Evolutionary conservation across 2,329 filamentous ascomycete species (phyloP).

Genomic region (Beauveria sp.): DNA sequence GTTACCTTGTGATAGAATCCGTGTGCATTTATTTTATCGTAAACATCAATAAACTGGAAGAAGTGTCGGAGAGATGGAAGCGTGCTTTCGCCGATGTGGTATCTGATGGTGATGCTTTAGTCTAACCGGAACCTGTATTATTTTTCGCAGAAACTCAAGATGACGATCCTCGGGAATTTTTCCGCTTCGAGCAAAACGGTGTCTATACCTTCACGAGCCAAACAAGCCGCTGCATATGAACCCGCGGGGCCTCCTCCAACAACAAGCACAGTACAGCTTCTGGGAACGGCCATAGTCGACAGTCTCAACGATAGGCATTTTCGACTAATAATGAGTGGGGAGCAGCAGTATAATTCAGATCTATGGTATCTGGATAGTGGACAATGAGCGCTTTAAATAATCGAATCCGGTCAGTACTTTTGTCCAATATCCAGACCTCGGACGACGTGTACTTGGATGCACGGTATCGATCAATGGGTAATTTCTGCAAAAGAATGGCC

Average conservation of each 20-base stretch:
- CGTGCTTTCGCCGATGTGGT: conserved; percentile 32
- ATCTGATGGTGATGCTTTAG: conserved; percentile 16
- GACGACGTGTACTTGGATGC: too few relatives aligned
- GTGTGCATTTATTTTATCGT: conserved; percentile 29
- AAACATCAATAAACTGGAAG: conserved; percentile 33
- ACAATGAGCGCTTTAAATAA: too few relatives aligned
- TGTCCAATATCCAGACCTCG: too few relatives aligned
- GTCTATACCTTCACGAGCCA: conserved; percentile 39
- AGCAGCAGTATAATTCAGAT: too few relatives aligned
- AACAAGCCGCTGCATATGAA: conserved; percentile 33
- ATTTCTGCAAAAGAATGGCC: too few relatives aligned
- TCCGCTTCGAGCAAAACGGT: conserved; percentile 37
- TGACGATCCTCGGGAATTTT: conserved; percentile 28
- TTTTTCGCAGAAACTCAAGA: neutral
- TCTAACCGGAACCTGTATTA: too few relatives aligned
- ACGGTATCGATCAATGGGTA: too few relatives aligned
- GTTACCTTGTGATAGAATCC: conserved; percentile 34
- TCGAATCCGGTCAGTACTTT: too few relatives aligned
- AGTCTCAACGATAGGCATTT: too few relatives aligned
- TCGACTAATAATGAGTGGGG: too few relatives aligned
- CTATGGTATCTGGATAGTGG: too few relatives aligned
- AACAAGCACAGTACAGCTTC: conserved; percentile 29
- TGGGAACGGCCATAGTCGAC: too few relatives aligned
- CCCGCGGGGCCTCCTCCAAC: conserved; percentile 41
- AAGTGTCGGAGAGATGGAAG: conserved; percentile 34